Conservation (phyloP, 2,329 filamentous ascomycete species). For the Fusarium tjaetaba region DNA sequence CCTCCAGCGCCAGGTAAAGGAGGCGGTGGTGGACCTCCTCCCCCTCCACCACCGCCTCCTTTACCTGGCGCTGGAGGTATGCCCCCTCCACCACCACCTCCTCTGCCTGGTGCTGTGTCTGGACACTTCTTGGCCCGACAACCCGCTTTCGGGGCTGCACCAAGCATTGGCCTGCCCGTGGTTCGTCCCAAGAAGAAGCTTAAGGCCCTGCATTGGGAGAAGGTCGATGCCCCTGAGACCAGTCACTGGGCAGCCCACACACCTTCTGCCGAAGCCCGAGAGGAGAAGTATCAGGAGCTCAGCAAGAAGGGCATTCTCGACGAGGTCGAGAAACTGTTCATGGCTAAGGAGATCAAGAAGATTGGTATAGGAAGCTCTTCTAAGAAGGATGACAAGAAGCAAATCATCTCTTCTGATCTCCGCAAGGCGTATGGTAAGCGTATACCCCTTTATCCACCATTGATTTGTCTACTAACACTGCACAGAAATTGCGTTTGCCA, state of each 20-base stretch:
- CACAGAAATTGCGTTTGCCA: slow-evolving; percentile 86
- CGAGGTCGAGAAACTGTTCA: slow-evolving; percentile 96
- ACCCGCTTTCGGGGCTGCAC: slow-evolving; percentile 62
- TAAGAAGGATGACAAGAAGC: slow-evolving; percentile 95
- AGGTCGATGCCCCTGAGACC: slow-evolving; percentile 90
- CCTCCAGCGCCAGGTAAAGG: too few species aligned
- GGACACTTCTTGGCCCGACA: slow-evolving; percentile 80
- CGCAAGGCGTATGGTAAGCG: slow-evolving; percentile 82
- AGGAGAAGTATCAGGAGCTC: slow-evolving; percentile 95
- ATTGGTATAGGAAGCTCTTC: slow-evolving; percentile 72
- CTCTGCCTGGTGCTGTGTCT: slow-evolving; percentile 74
- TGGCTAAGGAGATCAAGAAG: slow-evolving; percentile 95
- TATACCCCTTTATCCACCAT: background rate
- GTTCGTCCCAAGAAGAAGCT: slow-evolving; percentile 98
- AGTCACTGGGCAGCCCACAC: slow-evolving; percentile 93
- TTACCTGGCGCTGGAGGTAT: slow-evolving; percentile 53
- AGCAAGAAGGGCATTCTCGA: slow-evolving; percentile 95
- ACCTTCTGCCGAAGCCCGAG: slow-evolving; percentile 86
- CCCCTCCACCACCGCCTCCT: slow-evolving; percentile 18
- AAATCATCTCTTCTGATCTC: slow-evolving; percentile 91
- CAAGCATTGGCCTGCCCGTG: slow-evolving; percentile 76
- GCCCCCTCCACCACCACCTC: slow-evolving; percentile 67
- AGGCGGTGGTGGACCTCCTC: slow-evolving; percentile 33
- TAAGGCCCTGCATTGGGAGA: slow-evolving; percentile 99
- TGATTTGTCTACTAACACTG: slow-evolving; percentile 44